Percentiles rank a stretch among this genome's conserved stretches.
phyloP scores from a whole-genome alignment of 176 grass and related monocot species.

The Cymbopogon citratus region DNA sequence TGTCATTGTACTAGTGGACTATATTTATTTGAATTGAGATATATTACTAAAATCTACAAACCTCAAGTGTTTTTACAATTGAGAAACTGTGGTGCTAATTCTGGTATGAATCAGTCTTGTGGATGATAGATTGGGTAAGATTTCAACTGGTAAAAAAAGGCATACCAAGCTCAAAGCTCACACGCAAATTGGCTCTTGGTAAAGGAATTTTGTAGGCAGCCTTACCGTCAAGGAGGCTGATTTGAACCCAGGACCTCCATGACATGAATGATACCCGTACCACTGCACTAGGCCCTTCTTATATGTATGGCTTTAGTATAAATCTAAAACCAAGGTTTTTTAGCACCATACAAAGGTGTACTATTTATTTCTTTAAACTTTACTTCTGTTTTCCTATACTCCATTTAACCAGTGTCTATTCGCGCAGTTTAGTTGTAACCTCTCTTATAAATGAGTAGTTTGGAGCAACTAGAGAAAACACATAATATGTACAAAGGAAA shows the following conservation, averaged over 20 bases:
- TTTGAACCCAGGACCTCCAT: neutral
- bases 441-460: neutral
- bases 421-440: neutral
- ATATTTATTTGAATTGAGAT: neutral
- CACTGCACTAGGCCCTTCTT: neutral
- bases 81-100: neutral
- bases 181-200: neutral
- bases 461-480: neutral
- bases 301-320: neutral
- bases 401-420: neutral
- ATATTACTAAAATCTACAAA: neutral
- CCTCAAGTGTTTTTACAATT: neutral
- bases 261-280: neutral
- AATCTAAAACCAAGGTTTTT: neutral
- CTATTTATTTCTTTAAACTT: neutral
- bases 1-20: neutral
- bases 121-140: neutral
- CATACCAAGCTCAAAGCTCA: neutral
- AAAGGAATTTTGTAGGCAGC: neutral
- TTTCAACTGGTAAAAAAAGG: neutral
- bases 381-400: neutral
- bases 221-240: neutral
- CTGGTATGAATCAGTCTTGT: neutral
- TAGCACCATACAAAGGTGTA: neutral
- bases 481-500: neutral